Evolutionary conservation across 192 early-diverging fungal genomes (phyloP), one percentile per base, ranked within the genome.

Genomic region (Coemansia sp.): DNA sequence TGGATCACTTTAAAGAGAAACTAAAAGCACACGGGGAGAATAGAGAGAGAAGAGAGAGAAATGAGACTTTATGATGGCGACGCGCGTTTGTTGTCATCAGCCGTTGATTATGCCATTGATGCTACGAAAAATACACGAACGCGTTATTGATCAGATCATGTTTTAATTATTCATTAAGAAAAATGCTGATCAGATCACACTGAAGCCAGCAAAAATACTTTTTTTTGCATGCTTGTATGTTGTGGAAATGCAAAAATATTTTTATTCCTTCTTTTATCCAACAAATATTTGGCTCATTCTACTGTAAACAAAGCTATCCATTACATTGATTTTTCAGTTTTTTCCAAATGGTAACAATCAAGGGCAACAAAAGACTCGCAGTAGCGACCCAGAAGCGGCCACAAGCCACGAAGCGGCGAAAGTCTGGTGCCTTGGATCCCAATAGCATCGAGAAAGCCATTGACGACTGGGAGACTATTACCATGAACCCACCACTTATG

Each of bases 401-500:
- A 9, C 55, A 41, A 3, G 13, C 10, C 37, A 70, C 39, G 48
- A 73, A 63, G 37, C 77, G 73, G 70, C 58, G 57, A 73, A 72
- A 62, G 62, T 58, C 37, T 59, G 36, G 57, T 41, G 37, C 57
- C 11, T 59, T 37, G 13, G 57, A 47, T 3, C 41, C 45, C 6
- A 57, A 66, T 10, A 42, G 22, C 8, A 58, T 61, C 0, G 74
- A 81, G 9, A 55, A 71, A n/a, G 37, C 62, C 22, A 54, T 11
- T 54, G 12, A 18, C 21, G 51, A 54, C 13, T 83, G 80, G 80
- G 69, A 61, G 0, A 52, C 52, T 8, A 54, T 69, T 26, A 73
- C 69, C 21, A 65, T 78, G 63, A 83, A 83, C 21, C 80, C 80
- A 6, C 80, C 80, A 60, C 80, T 76, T 4, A 71, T 83, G 68